Evolutionary conservation across 495 filamentous ascomycete genomes (phyloP).

Genomic region (Letharia columbiana): DNA sequence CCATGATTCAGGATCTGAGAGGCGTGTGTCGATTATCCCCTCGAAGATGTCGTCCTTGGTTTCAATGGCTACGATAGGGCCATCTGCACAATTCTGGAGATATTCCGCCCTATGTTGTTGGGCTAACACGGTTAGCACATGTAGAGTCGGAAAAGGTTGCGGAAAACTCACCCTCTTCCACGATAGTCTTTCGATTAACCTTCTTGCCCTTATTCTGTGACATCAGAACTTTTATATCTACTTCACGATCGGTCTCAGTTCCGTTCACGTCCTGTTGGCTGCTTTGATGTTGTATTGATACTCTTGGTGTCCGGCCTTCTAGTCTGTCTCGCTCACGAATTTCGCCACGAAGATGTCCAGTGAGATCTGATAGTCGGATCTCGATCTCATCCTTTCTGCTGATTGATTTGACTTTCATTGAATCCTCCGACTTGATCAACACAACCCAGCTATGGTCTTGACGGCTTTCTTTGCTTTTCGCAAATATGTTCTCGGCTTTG

Average conservation of each 20-base stretch:
- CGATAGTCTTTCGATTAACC: conserved; percentile 72
- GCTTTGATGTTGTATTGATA: conserved; percentile 34
- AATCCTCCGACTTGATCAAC: conserved; percentile 47
- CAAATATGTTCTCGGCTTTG: conserved; percentile 30
- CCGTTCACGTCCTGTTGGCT: conserved; percentile 36
- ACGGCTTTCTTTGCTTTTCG: conserved; percentile 54
- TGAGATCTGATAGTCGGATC: conserved; percentile 61
- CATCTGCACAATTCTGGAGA: conserved; percentile 56
- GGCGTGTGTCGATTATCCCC: conserved; percentile 59
- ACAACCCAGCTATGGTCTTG: conserved; percentile 82
- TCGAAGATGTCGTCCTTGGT: conserved; percentile 80
- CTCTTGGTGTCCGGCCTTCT: conserved; percentile 41
- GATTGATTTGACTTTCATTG: conserved; percentile 67
- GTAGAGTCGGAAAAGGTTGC: conserved; percentile 13
- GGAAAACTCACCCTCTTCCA: conserved; percentile 54
- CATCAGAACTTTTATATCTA: conserved; percentile 74
- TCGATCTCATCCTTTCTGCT: conserved; percentile 76
- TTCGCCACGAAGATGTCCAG: conserved; percentile 74
- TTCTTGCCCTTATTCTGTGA: conserved; percentile 82
- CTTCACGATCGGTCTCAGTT: conserved; percentile 41
- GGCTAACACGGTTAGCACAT: conserved; percentile 31
- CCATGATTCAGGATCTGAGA: conserved; percentile 84
- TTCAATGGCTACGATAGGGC: conserved; percentile 82
- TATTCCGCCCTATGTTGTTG: conserved; percentile 54
- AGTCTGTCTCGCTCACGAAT: conserved; percentile 66